phyloP scores from a whole-genome alignment of 1,284 basidiomycete species.

The Trametes hirsuta region DNA sequence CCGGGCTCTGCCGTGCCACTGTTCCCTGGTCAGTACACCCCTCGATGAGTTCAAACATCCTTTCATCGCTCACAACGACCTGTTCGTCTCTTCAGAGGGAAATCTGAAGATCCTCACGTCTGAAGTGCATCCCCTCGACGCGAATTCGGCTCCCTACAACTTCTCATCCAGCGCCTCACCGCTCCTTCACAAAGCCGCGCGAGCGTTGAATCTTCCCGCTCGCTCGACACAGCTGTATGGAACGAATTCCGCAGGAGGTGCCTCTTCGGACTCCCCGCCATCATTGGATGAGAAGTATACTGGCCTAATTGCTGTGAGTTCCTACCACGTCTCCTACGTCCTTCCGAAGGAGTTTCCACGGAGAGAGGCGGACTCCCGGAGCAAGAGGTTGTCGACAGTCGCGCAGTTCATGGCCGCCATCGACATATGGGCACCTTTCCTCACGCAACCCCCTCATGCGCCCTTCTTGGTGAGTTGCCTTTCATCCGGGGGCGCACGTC shows the following conservation, averaged over 20 bases:
- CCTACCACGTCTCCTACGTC: slow-evolving; percentile 75
- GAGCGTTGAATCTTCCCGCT: slow-evolving; percentile 66
- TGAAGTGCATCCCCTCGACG: slow-evolving; percentile 75
- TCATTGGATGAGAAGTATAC: slow-evolving; percentile 67
- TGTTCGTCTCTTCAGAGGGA: slow-evolving; percentile 55
- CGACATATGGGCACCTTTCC: slow-evolving; percentile 72
- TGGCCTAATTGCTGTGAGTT: slow-evolving; percentile 74
- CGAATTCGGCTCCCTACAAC: slow-evolving; percentile 68
- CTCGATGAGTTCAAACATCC: background rate
- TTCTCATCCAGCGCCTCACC: slow-evolving; percentile 69
- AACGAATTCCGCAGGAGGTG: slow-evolving; percentile 48
- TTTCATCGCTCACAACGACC: background rate
- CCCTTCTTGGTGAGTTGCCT: slow-evolving; percentile 64
- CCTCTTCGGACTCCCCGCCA: slow-evolving; percentile 38
- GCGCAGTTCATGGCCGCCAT: slow-evolving; percentile 79
- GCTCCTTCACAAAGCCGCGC: slow-evolving; percentile 66
- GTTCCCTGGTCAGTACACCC: slow-evolving; percentile 60
- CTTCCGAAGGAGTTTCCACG: slow-evolving; percentile 73
- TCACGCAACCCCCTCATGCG: slow-evolving; percentile 64
- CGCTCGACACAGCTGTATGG: slow-evolving; percentile 63
- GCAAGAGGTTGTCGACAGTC: slow-evolving; percentile 24
- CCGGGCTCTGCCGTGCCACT: slow-evolving; percentile 70
- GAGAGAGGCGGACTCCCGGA: slow-evolving; percentile 33
- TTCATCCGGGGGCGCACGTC: too few species aligned
- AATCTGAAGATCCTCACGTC: slow-evolving; percentile 73